Conservation (phyloP, 23 red algal genomes). For the Agarophyton chilense region DNA sequence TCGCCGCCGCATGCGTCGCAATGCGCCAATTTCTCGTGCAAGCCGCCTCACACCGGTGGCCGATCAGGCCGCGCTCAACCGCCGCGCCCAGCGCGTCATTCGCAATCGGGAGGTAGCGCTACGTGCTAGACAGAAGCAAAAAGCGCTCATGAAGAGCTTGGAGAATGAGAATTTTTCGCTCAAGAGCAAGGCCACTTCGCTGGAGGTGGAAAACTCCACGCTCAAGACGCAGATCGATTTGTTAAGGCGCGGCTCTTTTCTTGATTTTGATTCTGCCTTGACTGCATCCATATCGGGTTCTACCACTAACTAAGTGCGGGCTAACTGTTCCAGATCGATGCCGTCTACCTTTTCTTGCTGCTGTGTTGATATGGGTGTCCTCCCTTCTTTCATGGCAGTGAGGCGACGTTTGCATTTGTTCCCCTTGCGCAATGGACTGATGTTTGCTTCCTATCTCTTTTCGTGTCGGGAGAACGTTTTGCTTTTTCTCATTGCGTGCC, state of each 20-base stretch:
- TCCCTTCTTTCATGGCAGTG: too few relatives aligned
- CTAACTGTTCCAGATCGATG: neutral
- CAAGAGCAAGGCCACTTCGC: neutral
- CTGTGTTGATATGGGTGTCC: too few relatives aligned
- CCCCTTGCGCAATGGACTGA: too few relatives aligned
- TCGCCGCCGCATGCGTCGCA: conserved; percentile 1
- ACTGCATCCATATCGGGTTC: neutral
- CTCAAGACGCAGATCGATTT: conserved; percentile 42
- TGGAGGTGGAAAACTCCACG: conserved; percentile 56
- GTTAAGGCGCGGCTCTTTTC: conserved; percentile 1
- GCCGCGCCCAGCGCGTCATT: conserved; percentile 61
- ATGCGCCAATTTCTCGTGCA: neutral
- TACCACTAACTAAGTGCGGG: neutral
- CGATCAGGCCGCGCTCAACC: neutral
- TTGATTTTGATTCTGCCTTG: neutral
- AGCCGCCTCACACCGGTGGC: neutral
- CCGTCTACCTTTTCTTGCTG: too few relatives aligned
- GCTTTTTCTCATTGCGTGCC: too few relatives aligned
- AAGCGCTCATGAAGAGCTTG: conserved; percentile 45
- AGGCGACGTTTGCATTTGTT: too few relatives aligned
- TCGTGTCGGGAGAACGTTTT: too few relatives aligned
- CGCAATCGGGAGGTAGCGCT: conserved; percentile 86
- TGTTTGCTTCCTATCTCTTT: too few relatives aligned
- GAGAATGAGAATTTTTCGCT: conserved; percentile 62
- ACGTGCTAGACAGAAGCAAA: conserved; percentile 56